phyloP scores from a whole-genome alignment of 176 grass and related monocot species.

The Secale cereale region DNA sequence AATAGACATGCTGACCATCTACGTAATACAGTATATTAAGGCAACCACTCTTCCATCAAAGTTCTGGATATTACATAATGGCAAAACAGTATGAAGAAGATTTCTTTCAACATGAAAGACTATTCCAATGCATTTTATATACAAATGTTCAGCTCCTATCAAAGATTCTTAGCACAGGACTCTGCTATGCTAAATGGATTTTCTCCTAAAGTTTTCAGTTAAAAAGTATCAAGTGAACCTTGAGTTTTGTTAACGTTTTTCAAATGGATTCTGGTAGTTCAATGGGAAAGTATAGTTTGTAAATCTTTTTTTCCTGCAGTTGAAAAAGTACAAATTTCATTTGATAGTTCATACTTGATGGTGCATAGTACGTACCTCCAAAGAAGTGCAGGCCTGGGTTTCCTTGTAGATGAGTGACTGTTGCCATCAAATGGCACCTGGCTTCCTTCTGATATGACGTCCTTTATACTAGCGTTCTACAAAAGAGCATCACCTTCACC shows the following conservation, averaged over 20 bases:
- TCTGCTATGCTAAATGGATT: neutral
- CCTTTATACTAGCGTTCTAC: slow-evolving; percentile 54
- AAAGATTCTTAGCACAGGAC: slow-evolving; percentile 5
- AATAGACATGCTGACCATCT: slow-evolving; percentile 11
- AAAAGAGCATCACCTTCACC: slow-evolving; percentile 71
- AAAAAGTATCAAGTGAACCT: neutral
- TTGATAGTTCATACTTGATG: slow-evolving; percentile 16
- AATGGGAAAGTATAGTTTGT: neutral
- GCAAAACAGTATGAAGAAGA: neutral
- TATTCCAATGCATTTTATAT: neutral
- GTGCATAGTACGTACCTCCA: slow-evolving; percentile 66
- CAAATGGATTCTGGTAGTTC: slow-evolving; percentile 7
- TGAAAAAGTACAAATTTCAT: slow-evolving; percentile 13
- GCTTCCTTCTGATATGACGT: slow-evolving; percentile 61
- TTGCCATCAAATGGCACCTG: slow-evolving; percentile 54
- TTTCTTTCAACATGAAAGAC: neutral
- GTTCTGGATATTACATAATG: slow-evolving; percentile 15
- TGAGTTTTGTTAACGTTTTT: neutral
- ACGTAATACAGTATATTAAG: slow-evolving; percentile 14
- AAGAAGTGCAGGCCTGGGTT: slow-evolving; percentile 84
- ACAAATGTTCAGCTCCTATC: slow-evolving; percentile 22
- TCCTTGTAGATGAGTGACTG: slow-evolving; percentile 62
- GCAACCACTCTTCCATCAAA: slow-evolving; percentile 6
- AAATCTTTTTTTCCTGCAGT: slow-evolving; percentile 8
- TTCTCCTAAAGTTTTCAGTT: neutral